Evolutionary conservation across 2,329 filamentous ascomycete genomes (phyloP), one percentile per base, ranked within the genome.

Genomic region (Aspergillus bombycis): DNA sequence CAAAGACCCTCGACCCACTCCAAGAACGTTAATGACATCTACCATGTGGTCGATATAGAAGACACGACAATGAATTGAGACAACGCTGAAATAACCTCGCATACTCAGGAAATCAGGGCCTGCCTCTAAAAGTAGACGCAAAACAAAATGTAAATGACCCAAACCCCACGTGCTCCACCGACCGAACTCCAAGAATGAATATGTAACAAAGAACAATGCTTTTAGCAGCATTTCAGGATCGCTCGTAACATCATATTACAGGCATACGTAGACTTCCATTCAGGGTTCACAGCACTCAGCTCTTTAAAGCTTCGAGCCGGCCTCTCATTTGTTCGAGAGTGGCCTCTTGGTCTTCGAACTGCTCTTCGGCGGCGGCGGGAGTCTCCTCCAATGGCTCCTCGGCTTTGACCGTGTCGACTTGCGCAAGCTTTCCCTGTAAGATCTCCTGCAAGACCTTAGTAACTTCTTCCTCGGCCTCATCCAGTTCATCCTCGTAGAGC

Each of bases 251-350:
- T 38, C n/a, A 57, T 34, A 59, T 12, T 54, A 34, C 28, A 61
- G 11, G 19, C 32, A 38, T 26, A 32, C 56, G 52, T 46, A 30
- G 32, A 36, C n/a, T 23, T 48, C 28, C 12, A 38, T 12, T 21
- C 21, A 7, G n/a, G 1, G 5, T 52, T 30, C 12, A 19, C 12
- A 5, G 14, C 19, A 12, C 63, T 84, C 78, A 97, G 79, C 93
- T 97, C 85, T 95, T 91, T 75, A 98, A 80, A 41, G 94, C 94
- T 81, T 98, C 93, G 71, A 99, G 79, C 55, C 94, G 85, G 70
- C 93, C 93, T 76, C 94, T 85, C 95, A 98, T 98, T 82, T 96
- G 91, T 72, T 93, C 91, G 81, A 98, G 88, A 82, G 95, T 93
- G 55, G 91, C 93, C 79, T 97, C 93, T 66, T 92, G 89, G 72